Base-by-base conservation (phyloP, 805 yeast species). In the Kockiozyma suomiensis region DNA sequence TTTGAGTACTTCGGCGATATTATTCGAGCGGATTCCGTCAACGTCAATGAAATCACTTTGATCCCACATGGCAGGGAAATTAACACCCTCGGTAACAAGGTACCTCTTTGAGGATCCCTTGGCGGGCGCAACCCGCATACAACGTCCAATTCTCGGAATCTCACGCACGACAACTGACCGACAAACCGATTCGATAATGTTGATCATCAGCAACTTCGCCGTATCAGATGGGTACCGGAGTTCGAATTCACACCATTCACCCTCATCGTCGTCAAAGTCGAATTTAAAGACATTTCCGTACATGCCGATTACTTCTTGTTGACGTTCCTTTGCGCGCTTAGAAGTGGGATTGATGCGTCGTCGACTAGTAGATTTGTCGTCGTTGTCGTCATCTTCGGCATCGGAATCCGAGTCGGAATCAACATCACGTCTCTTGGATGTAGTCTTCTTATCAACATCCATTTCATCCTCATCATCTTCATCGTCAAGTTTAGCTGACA, bases 11-110 rank as follows among this genome's bases (percentile, higher is more conserved):
- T 97, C 90, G 41, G 89, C 85, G 67, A 94, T 86, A 76, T 94
- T 99, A 80, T 94, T 94, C 7, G 97, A 91, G 1, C 88, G 82
- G 70, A 94, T 89, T 59, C 86, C 87, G 73, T 94, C 88, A 65
- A 93, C 96, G 70, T 92, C 88, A 67, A 94, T 83, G 75, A 94
- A 91, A 65, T 88, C 91, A 66, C 90, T 93, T 76, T 93, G 97
- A 56, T 90, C 96, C 98, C 99, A 94, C 96, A 94, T 90, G 53
- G 97, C 96, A 72, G 81, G 81, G 85, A 94, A 94, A 78, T 94
- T 94, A 53, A 94, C 99, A 77, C 99, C 99, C 76, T 96, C 99
- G 23, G 99, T 93, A 59, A 94, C 88, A 69, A 96, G 81, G 42
- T 82, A 81, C 68, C 97, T 85, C 69, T 83, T 55, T 12, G 30